Base-by-base conservation (phyloP, 1,139 yeast genomes). In the Nematodospora anomalae region DNA sequence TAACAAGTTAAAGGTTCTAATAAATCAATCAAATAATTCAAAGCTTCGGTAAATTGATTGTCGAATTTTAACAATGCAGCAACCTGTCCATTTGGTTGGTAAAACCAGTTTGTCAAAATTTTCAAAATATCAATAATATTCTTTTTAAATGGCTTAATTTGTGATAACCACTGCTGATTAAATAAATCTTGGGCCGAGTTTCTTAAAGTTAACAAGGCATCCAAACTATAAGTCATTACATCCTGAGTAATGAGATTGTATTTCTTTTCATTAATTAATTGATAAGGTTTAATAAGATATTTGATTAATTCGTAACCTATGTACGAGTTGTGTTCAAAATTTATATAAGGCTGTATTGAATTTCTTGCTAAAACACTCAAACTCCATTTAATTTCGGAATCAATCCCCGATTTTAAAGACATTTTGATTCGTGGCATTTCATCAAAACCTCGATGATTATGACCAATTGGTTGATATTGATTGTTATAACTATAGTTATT, bases 1-100 rank as follows among this genome's bases (percentile, higher is more conserved):
- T 86, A 87, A 35, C 96, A 84, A 5, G 92, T 81, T 32, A 89
- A 76, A 2, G 92, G 82, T 55, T 92, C 98, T 37, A 87, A 74
- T 28, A 90, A 74, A 57, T 92, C 98, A 37, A 89, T 62, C 18
- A 82, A 67, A 55, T 85, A 88, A 41, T 74, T 77, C 36, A 83
- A 68, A 32, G 84, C 66, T 58, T 92, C 98, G 34, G 53, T 54
- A 46, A 69, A 67, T 41, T 73, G 76, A 58, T 61, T 60, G 26
- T 64, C 60, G 43, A 49, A 61, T 33, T 51, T 45, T n/a, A 41
- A 38, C 42, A 67, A 52, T n/a, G 45, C 43, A 28, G 46, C 46
- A 4, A 42, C 28, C 12, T 38, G 43, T 3, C 29, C 32, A 36
- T 35, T 48, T 1, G 43, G 38, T 11, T 43, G 49, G 55, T 52